Evolutionary conservation across 2,329 filamentous ascomycete genomes (phyloP).

Genomic region (Colletotrichum gigasporum): DNA sequence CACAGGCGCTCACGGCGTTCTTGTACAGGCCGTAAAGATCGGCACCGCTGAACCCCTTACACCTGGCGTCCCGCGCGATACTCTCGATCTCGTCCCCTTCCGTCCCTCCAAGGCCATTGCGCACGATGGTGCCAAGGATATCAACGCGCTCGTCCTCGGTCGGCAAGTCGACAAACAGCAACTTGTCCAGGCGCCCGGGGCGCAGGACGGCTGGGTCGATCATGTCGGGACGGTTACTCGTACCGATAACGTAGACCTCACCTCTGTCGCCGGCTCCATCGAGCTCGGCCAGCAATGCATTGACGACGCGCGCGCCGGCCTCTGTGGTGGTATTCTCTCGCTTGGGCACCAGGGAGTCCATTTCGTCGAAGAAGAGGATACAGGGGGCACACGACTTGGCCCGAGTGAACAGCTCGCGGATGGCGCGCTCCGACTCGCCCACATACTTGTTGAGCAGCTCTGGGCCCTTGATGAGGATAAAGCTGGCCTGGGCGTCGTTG

Average conservation of each 20-base stretch:
- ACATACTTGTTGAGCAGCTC: slow-evolving; percentile 98
- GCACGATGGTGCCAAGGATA: slow-evolving; percentile 78
- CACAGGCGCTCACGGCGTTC: slow-evolving; percentile 57
- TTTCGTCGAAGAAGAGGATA: slow-evolving; percentile 90
- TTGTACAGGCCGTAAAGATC: slow-evolving; percentile 61
- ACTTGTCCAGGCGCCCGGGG: slow-evolving; percentile 86
- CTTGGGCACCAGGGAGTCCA: slow-evolving; percentile 90
- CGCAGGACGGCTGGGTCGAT: slow-evolving; percentile 96
- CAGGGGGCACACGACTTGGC: slow-evolving; percentile 89
- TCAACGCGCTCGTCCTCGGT: slow-evolving; percentile 82
- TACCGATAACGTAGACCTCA: slow-evolving; percentile 93
- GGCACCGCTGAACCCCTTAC: slow-evolving; percentile 79
- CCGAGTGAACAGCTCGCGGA: slow-evolving; percentile 90
- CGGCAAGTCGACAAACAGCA: slow-evolving; percentile 90
- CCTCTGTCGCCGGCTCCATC: slow-evolving; percentile 83
- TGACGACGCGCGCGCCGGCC: slow-evolving; percentile 88
- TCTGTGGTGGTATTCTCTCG: slow-evolving; percentile 83
- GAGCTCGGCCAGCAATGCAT: slow-evolving; percentile 92
- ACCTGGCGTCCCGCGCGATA: slow-evolving; percentile 74
- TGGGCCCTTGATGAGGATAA: slow-evolving; percentile 97
- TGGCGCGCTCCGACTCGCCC: slow-evolving; percentile 92
- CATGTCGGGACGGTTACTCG: slow-evolving; percentile 94
- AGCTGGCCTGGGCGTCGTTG: slow-evolving; percentile 94
- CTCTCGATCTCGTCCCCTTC: slow-evolving; percentile 60
- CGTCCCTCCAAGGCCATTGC: slow-evolving; percentile 53